Base-by-base conservation (phyloP, 179 eudicot species). In the Nepenthes alata region DNA sequence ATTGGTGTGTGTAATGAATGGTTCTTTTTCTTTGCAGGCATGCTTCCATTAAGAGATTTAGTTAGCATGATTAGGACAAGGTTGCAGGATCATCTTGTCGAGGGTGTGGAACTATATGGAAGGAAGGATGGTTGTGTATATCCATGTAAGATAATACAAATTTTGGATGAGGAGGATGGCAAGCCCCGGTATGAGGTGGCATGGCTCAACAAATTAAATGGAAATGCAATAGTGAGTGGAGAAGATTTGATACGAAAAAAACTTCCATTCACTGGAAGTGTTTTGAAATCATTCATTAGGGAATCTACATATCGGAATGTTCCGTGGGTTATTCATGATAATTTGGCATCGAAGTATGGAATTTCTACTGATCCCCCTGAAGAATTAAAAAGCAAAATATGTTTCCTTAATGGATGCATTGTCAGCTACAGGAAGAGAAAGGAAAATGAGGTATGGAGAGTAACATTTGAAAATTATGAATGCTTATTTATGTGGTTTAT, bases 281-380 rank as follows among this genome's bases (percentile, higher is more conserved):
- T 83, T 64, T 70, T 94, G 51, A 94, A 85, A 81, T 87, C 99
- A 51, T 94, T 78, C 67, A 82, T 94, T 14, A 85, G 85, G 75
- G 95, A 94, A 74, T 87, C 94, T 49, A 94, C 99, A 37, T 90
- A 82, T 74, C 76, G 89, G 57, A 90, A 74, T 70, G 72, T 72
- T 69, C 97, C 97, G 55, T 94, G 99, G 99, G 97, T 94, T 58
- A 64, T 94, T 60, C 99, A 94, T 63, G 79, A 82, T 50, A 75
- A 78, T 59, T 72, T 94, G 78, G 95, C 99, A 39, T 65, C 66
- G 57, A 87, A 79, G 74, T 76, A 85, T 74, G 87, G 87, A 66
- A 82, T 94, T 69, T 66, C 97, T 52, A 80, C 87, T 66, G 80
- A 80, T 70, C 82, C 82, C 71, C 99, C 97, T 3, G 85, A 85